Evolutionary conservation across 1,284 basidiomycete species (phyloP), one percentile per base, ranked within the genome.

Genomic region (Puccinia coronata): DNA sequence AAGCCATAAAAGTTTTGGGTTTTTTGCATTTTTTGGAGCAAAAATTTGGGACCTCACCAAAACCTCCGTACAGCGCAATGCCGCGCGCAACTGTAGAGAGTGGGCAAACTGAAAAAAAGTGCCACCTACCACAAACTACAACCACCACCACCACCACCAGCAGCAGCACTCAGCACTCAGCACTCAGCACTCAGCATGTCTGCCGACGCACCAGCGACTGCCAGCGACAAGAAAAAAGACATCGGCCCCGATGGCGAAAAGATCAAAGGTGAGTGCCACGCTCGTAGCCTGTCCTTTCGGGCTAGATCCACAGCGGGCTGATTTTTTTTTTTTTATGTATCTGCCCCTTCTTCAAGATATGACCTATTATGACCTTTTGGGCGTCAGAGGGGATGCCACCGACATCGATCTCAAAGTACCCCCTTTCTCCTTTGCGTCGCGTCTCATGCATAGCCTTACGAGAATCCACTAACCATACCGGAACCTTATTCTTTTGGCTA

Each of bases 331-430:
- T 63, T 31, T 6, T 16, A 14, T 3, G 25, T 31, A 20, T 51
- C 47, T 47, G 25, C 36, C 23, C 34, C 43, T n/a, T n/a, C 57
- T n/a, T 31, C 14, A 25, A 80, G 78, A 80, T 63, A 80, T 80
- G 78, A 5, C 67, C 12, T 80, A 71, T 67, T 80, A 79, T 36
- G 63, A 80, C 18, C 49, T 81, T 47, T 28, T 69, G n/a, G 63
- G 83, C 69, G 86, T 86, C 70, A 82, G 84, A 59, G 86, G 84
- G n/a, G 83, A 85, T 65, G 85, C 84, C 14, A 83, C 84, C 23
- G 85, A 86, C 55, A 81, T 86, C 23, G 86, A 86, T n/a, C 83
- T 86, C 72, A 86, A 86, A 55, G 78, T 80, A 12, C n/a, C 55
- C 59, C 63, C 51, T 47, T 43, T 43, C 31, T 25, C 67, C 31